phyloP scores from a whole-genome alignment of 257 asterid species.

The Solanum corneliomulleri region DNA sequence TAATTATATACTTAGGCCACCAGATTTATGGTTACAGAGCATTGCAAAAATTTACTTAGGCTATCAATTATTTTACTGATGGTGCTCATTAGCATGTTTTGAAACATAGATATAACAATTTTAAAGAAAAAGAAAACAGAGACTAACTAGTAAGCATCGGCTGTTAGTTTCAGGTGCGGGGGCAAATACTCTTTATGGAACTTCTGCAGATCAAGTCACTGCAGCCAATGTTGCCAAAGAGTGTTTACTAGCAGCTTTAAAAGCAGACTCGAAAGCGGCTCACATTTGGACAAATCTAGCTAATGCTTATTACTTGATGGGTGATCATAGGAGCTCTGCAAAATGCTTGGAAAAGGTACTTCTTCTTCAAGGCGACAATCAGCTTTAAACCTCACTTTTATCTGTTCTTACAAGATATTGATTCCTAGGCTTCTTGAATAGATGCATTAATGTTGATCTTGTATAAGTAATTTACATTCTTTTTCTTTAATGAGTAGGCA shows the following conservation, averaged over 20 bases:
- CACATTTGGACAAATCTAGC: constrained; percentile 93
- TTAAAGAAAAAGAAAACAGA: background rate
- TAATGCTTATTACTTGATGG: constrained; percentile 73
- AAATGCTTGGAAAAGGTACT: constrained; percentile 89
- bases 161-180: constrained; percentile 56
- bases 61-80: background rate
- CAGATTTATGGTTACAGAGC: background rate
- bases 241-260: constrained; percentile 80
- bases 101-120: background rate
- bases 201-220: constrained; percentile 34
- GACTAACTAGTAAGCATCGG: background rate
- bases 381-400: background rate
- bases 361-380: background rate
- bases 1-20: background rate
- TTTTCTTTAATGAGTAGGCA: constrained; percentile 42
- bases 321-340: constrained; percentile 73
- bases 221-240: constrained; percentile 79
- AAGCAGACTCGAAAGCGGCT: constrained; percentile 74
- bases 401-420: background rate
- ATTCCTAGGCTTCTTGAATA: background rate
- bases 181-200: constrained; percentile 48
- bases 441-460: background rate
- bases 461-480: background rate
- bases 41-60: background rate
- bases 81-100: background rate